Conservation (phyloP, 768 basidiomycete species). For the Paxillus ammoniavirescens region DNA sequence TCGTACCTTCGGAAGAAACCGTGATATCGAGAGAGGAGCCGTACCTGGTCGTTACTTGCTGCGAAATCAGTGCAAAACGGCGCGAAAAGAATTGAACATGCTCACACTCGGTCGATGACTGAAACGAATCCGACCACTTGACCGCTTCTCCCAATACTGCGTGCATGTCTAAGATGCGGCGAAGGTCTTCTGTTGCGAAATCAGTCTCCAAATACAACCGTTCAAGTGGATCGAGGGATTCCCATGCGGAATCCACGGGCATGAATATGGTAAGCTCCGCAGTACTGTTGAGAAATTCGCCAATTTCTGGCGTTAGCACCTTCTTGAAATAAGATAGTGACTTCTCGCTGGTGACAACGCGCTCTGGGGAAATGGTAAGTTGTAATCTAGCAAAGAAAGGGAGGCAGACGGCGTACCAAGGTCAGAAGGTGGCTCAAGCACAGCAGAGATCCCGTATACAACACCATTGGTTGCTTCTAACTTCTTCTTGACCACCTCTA, state of each 20-base stretch:
- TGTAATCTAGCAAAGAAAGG: not conserved
- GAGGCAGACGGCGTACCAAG: slow-evolving; percentile 51
- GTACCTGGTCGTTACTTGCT: slow-evolving; percentile 65
- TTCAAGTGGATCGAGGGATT: slow-evolving; percentile 72
- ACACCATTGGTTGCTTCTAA: slow-evolving; percentile 72
- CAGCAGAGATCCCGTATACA: slow-evolving; percentile 68
- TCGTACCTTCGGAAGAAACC: slow-evolving; percentile 52
- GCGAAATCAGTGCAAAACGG: slow-evolving; percentile 13
- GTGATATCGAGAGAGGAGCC: slow-evolving; percentile 64
- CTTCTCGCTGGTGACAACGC: slow-evolving; percentile 55
- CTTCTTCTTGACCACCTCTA: slow-evolving; percentile 54
- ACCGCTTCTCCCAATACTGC: slow-evolving; percentile 59
- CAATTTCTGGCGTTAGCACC: slow-evolving; percentile 62
- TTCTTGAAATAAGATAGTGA: slow-evolving; percentile 72
- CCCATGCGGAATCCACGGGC: slow-evolving; percentile 83
- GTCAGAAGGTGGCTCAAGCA: slow-evolving; percentile 72
- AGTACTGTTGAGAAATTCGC: slow-evolving; percentile 57
- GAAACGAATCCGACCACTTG: slow-evolving; percentile 65
- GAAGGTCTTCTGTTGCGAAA: slow-evolving; percentile 79
- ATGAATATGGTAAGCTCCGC: slow-evolving; percentile 85
- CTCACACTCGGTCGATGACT: slow-evolving; percentile 53
- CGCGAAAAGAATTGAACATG: not conserved
- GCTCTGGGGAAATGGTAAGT: slow-evolving; percentile 41
- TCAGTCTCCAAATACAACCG: slow-evolving; percentile 85
- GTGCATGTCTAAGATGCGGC: slow-evolving; percentile 77